Percentiles rank a stretch among this genome's conserved stretches.
These are phyloP conservation scores for Echeveria elegans DNA, from an alignment of 164 flowering plant species.

Conservation along the genomic window DNA sequence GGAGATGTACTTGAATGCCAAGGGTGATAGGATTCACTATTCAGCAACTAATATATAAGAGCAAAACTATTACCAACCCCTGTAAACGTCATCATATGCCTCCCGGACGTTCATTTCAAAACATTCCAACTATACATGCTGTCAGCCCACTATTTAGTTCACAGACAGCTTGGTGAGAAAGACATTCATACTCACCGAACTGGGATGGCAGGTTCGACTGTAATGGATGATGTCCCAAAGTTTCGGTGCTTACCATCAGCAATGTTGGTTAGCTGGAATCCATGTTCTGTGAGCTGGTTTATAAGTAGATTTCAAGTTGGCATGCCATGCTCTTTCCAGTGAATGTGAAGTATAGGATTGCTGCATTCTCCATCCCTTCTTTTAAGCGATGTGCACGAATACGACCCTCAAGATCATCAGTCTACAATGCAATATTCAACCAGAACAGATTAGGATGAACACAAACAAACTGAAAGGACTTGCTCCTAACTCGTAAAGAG, in stretches of 20 bases:
- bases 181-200: neutral
- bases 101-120: neutral
- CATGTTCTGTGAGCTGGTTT: conserved; percentile 67
- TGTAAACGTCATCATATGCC: neutral
- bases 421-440: conserved; percentile 24
- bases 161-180: neutral
- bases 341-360: conserved; percentile 59
- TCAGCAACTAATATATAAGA: conserved; percentile 23
- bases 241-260: conserved; percentile 95
- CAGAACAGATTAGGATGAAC: neutral
- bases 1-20: neutral
- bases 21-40: conserved; percentile 3
- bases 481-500: neutral
- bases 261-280: conserved; percentile 56
- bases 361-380: conserved; percentile 60
- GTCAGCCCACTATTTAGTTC: neutral
- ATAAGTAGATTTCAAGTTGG: conserved; percentile 85
- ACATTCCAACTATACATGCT: neutral
- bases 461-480: neutral
- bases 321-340: conserved; percentile 91
- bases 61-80: conserved; percentile 35
- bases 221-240: conserved; percentile 51
- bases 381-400: conserved; percentile 67
- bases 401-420: conserved; percentile 86
- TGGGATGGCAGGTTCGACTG: conserved; percentile 22